These are phyloP conservation scores for Monosiga brevicollis DNA, from an alignment of 78 protist genomes.

Conservation along the genomic window DNA sequence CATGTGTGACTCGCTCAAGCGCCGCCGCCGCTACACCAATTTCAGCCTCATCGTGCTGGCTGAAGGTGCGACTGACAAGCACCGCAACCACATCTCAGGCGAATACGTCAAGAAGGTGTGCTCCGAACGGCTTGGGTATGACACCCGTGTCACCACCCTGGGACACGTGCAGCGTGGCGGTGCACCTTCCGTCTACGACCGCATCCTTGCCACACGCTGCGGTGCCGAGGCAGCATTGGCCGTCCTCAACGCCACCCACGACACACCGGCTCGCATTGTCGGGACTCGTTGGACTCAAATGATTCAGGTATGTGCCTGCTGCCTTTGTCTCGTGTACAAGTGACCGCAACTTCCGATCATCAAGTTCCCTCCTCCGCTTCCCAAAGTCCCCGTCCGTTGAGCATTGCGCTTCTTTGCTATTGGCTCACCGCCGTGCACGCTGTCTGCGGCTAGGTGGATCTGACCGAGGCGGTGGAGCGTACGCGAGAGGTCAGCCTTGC, in stretches of 20 bases:
- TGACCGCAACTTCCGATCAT: too few relatives aligned
- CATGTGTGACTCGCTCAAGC: conserved; percentile 26
- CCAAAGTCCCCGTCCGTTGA: too few relatives aligned
- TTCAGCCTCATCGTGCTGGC: conserved; percentile 45
- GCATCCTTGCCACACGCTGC: conserved; percentile 18
- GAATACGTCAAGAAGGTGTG: neutral
- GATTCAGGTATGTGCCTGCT: neutral
- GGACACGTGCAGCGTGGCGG: conserved; percentile 83
- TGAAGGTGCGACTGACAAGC: conserved; percentile 57
- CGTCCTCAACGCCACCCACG: conserved; percentile 46
- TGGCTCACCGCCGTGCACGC: too few relatives aligned
- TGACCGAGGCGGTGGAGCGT: neutral
- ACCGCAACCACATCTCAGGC: conserved; percentile 35
- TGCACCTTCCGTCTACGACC: conserved; percentile 52
- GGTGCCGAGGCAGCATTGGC: conserved; percentile 12
- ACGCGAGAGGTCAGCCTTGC: neutral
- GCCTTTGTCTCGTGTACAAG: too few relatives aligned
- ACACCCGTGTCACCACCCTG: conserved; percentile 59
- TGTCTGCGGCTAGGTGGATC: neutral
- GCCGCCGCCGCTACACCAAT: neutral
- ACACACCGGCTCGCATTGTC: conserved; percentile 35
- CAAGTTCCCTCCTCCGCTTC: too few relatives aligned
- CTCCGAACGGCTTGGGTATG: conserved; percentile 22
- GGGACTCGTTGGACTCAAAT: conserved; percentile 27
- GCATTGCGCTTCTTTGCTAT: too few relatives aligned